Conservation (phyloP, 2,329 filamentous ascomycete genomes). For the Ascochyta rabiei region DNA sequence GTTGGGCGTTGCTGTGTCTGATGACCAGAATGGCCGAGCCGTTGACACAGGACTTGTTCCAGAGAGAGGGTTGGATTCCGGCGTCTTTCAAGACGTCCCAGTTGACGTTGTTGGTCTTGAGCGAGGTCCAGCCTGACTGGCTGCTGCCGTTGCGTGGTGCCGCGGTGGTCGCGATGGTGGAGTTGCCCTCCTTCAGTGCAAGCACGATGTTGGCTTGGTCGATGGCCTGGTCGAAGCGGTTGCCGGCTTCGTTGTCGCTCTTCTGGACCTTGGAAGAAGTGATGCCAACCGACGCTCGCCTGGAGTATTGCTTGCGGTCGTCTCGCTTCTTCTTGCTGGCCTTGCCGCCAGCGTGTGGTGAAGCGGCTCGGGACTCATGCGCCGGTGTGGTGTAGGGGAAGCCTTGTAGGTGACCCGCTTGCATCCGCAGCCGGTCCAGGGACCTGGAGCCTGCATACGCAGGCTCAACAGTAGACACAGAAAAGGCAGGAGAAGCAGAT, state of each 20-base stretch:
- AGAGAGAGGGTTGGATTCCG: slow-evolving; percentile 14
- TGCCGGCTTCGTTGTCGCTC: slow-evolving; percentile 18
- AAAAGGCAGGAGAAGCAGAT: slow-evolving; percentile 16
- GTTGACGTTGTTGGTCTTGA: slow-evolving; percentile 32
- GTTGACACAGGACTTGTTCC: slow-evolving; percentile 23
- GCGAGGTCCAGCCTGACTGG: slow-evolving; percentile 18
- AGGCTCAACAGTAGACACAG: slow-evolving; percentile 3
- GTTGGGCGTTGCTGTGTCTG: slow-evolving; percentile 8
- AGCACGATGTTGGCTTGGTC: slow-evolving; percentile 8
- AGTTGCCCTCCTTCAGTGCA: slow-evolving; percentile 11
- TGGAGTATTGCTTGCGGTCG: slow-evolving; percentile 16
- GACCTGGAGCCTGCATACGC: slow-evolving; percentile 2
- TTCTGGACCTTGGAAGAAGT: slow-evolving; percentile 8
- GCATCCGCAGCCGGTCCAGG: slow-evolving; percentile 8
- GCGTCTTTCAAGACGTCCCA: slow-evolving; percentile 19
- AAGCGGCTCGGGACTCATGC: neutral
- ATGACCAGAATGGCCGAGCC: slow-evolving; percentile 13
- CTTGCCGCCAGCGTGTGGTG: slow-evolving; percentile 12
- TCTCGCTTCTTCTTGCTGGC: slow-evolving; percentile 18
- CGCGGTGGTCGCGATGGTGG: slow-evolving; percentile 16
- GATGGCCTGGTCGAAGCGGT: slow-evolving; percentile 12
- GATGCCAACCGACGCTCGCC: neutral
- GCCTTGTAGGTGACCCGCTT: slow-evolving; percentile 3
- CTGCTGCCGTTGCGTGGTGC: slow-evolving; percentile 5
- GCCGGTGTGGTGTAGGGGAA: slow-evolving; percentile 6